phyloP scores from a whole-genome alignment of 2,329 filamentous ascomycete species.

The Fusarium burgessii region DNA sequence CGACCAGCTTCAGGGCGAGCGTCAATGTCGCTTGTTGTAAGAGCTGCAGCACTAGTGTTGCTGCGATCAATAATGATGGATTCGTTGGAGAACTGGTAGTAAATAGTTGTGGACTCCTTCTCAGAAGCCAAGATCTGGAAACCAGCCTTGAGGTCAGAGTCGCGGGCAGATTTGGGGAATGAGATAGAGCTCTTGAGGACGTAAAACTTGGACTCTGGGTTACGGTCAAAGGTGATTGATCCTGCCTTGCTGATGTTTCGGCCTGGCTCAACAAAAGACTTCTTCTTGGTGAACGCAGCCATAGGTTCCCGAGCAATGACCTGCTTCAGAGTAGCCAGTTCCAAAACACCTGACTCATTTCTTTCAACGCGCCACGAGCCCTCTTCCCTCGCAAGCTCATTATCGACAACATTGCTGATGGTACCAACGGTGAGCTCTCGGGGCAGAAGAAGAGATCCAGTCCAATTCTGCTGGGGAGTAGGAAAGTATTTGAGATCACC shows the following conservation, averaged over 20 bases:
- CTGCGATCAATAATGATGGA: conserved; percentile 56
- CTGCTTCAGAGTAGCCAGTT: conserved; percentile 54
- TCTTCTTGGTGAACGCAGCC: conserved; percentile 47
- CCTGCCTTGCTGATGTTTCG: conserved; percentile 38
- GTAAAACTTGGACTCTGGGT: conserved; percentile 53
- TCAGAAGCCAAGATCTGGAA: conserved; percentile 56
- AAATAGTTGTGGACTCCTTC: conserved; percentile 56
- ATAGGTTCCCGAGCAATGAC: conserved; percentile 54
- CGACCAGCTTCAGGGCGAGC: conserved; percentile 53
- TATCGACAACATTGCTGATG: conserved; percentile 56
- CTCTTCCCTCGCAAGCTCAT: conserved; percentile 53
- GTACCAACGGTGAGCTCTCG: conserved; percentile 57
- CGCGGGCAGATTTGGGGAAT: conserved; percentile 52
- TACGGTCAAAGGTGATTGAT: conserved; percentile 18
- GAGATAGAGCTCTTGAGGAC: conserved; percentile 53
- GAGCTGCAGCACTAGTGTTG: conserved; percentile 55
- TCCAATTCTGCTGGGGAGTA: conserved; percentile 58
- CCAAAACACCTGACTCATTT: conserved; percentile 50
- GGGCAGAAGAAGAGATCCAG: conserved; percentile 56
- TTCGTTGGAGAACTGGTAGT: conserved; percentile 60
- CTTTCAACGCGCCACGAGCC: conserved; percentile 54
- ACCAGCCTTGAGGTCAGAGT: conserved; percentile 53
- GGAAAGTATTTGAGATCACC: conserved; percentile 53
- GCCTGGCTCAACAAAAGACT: conserved; percentile 41
- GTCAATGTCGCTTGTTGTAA: conserved; percentile 54